Evolutionary conservation across 2,329 filamentous ascomycete genomes (phyloP), one percentile per base, ranked within the genome.

Genomic region (Fusarium sp.): DNA sequence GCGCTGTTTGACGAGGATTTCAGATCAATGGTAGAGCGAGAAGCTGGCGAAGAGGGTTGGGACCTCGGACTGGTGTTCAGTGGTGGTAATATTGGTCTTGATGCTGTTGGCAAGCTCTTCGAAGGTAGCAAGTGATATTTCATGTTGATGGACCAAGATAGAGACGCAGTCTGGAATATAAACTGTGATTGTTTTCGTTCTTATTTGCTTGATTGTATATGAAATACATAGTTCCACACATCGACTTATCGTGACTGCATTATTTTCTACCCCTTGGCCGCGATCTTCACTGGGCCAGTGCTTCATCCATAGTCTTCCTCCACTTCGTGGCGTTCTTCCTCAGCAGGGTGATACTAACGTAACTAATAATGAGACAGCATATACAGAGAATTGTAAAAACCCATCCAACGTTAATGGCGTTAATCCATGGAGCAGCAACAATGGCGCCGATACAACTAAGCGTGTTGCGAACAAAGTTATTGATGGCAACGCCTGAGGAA

Each of bases 1-100:
- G 92, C 91, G 59, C 83, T 98, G 74, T 98, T 90, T 74, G 93
- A 97, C 80, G 94, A 97, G 82, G 94, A 95, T 8, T 98, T 98
- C 71, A 85, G 94, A 65, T 80, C 79, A 18, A 82, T 92, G 82
- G 92, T 95, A 15, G 90, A 94, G 83, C 81, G 78, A 67, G 93
- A 95, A 81, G 93, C 86, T 0, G 93, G 93, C 0, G 86, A 89
- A 59, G 85, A 88, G 18, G 94, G 94, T 0, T 97, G 95, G 94
- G 88, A 92, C 80, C 69, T 92, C 30, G 90, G 90, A 0, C 71
- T 91, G 42, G 86, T 92, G 50, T 83, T 92, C 63, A 89, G 86
- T 53, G 90, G 90, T 3, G 90, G 90, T 0, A 92, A 92, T 79
- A 83, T 91, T 3, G 86, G 84, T 54, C 77, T 90, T 11, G 88